Conservation (phyloP, 2,329 filamentous ascomycete species). For the Xylariaceae sp. region DNA sequence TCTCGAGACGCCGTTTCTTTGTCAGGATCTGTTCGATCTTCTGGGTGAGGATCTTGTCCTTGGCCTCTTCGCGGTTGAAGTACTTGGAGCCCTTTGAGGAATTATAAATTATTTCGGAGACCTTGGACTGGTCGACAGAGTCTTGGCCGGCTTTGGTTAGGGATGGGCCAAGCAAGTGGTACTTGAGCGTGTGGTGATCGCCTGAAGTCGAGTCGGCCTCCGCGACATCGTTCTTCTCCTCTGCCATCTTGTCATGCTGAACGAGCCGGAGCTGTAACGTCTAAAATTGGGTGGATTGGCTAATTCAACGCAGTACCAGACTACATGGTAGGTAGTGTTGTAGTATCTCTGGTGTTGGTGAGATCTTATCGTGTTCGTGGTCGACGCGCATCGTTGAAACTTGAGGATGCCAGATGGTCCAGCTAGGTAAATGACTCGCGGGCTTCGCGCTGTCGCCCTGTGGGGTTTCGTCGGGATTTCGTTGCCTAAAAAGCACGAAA, state of each 20-base stretch:
- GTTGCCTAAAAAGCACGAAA: not conserved
- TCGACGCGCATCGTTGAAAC: no score
- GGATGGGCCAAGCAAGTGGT: slow-evolving; percentile 82
- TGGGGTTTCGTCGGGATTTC: no score
- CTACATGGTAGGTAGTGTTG: no score
- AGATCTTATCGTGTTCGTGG: no score
- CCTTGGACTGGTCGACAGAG: slow-evolving; percentile 85
- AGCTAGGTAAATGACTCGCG: no score
- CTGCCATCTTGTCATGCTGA: slow-evolving; percentile 7
- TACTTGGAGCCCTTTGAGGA: slow-evolving; percentile 95
- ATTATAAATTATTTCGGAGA: slow-evolving; percentile 95
- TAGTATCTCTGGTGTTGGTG: no score
- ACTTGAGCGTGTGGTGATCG: slow-evolving; percentile 65
- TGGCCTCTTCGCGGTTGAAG: slow-evolving; percentile 83
- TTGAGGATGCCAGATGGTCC: no score
- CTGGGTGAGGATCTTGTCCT: slow-evolving; percentile 73
- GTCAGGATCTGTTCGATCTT: slow-evolving; percentile 78
- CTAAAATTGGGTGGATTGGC: no score
- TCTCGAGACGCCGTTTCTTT: slow-evolving; percentile 70
- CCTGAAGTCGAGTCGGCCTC: slow-evolving; percentile 7
- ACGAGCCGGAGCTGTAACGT: no score
- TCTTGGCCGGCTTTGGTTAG: slow-evolving; percentile 92
- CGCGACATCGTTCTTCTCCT: slow-evolving; percentile 6
- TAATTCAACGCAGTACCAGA: no score
- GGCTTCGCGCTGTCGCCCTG: no score